Conservation (phyloP, 768 basidiomycete species). For the Lepiota venenata region DNA sequence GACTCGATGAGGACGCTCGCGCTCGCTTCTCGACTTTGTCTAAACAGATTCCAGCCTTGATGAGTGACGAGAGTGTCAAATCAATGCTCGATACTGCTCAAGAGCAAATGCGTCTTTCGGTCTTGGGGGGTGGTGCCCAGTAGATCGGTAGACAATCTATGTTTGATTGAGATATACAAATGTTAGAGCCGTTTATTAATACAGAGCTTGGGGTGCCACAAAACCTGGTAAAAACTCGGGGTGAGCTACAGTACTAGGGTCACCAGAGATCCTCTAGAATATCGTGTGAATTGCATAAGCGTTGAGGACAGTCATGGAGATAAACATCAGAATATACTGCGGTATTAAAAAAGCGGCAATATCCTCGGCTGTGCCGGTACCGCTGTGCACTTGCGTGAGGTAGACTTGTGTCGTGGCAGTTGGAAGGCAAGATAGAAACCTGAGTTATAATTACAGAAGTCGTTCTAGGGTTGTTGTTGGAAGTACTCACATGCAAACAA, state of each 20-base stretch:
- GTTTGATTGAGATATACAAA: no score
- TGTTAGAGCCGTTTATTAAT: no score
- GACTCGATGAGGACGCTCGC: slow-evolving; percentile 15
- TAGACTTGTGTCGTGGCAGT: slow-evolving; percentile 38
- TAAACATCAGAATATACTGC: slow-evolving; percentile 51
- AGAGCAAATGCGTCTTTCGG: not conserved
- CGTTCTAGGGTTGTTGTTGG: not conserved
- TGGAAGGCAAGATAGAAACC: slow-evolving; percentile 24
- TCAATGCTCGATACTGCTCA: not conserved
- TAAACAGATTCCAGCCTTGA: not conserved
- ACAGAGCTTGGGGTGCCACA: no score
- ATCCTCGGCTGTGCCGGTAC: slow-evolving; percentile 60
- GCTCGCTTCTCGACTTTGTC: slow-evolving; percentile 1
- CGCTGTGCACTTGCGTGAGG: slow-evolving; percentile 64
- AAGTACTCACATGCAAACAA: slow-evolving; percentile 62
- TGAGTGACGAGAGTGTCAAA: not conserved
- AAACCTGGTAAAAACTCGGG: not conserved
- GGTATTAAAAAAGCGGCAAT: slow-evolving; percentile 62
- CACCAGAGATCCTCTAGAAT: slow-evolving; percentile 26
- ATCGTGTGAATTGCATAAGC: slow-evolving; percentile 42
- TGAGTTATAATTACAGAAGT: slow-evolving; percentile 38
- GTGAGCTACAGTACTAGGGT: not conserved
- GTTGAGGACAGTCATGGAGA: slow-evolving; percentile 46
- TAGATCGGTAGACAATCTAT: no score
- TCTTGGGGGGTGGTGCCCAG: no score